Base-by-base conservation (phyloP, 2,329 filamentous ascomycete genomes). In the Fusarium pseudocircinatum region DNA sequence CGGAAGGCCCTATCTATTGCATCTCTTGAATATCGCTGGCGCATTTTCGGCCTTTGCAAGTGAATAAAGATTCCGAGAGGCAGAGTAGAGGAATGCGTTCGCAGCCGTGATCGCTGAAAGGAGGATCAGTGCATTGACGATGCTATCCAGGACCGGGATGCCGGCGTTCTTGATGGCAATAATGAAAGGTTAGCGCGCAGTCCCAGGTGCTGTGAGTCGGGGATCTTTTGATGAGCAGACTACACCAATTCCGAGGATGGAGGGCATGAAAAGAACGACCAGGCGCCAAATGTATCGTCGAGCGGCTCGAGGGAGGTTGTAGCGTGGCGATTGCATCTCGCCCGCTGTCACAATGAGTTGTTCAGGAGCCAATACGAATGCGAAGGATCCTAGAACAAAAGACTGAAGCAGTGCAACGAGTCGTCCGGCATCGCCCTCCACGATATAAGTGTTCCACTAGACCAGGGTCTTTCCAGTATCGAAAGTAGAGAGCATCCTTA, bases 361-460 rank as follows among this genome's bases (percentile, higher is more conserved):
- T 50, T 80, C 78, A 9, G 77, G 77, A 2, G 70, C 69, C 30
- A 79, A 75, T 26, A 61, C 53, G 50, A 80, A 79, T 22, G 66
- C 60, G 53, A 66, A 53, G 44, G 47, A 58, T 32, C 60, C 56
- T 13, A 44, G 43, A 36, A 52, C 13, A 87, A 83, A 12, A 84
- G 86, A 76, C 89, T 89, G 80, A 89, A 84, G 66, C 88, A 69
- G 63, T 11, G 81, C 47, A 12, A 59, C 24, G 26, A 70, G 42
- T 39, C 49, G 16, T 13, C 60, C 28, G 59, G 56, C n/a, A 46
- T 37, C 32, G 14, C 42, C 32, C 20, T 59, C 40, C 24, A 49
- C 22, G 42, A 37, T 49, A 20, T 37, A 28, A 22, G 32, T 37
- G 18, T 28, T 49, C n/a, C 56, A 59, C 40, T 37, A 24, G 32